phyloP scores from a whole-genome alignment of 495 filamentous ascomycete genomes.

The Penicillium herquei region DNA sequence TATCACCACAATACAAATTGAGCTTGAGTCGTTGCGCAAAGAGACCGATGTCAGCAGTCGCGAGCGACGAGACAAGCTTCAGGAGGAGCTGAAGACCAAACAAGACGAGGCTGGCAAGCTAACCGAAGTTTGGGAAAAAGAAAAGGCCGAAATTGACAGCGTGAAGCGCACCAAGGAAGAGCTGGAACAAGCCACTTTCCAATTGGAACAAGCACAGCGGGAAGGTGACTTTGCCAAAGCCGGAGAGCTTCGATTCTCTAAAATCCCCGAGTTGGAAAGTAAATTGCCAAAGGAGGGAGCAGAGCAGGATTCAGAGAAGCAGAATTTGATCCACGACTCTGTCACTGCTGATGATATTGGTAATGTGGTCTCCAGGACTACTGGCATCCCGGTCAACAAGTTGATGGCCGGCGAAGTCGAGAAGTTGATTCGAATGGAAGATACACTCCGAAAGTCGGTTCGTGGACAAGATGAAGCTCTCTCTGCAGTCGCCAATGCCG shows the following conservation, averaged over 20 bases:
- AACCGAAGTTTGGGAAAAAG: constrained; percentile 84
- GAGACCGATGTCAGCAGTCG: constrained; percentile 86
- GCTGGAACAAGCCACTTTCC: constrained; percentile 77
- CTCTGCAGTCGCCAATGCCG: constrained; percentile 85
- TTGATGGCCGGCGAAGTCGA: constrained; percentile 90
- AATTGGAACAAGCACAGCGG: constrained; percentile 84
- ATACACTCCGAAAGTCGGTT: constrained; percentile 77
- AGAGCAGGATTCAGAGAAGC: constrained; percentile 39
- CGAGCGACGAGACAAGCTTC: constrained; percentile 84
- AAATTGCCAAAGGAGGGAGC: constrained; percentile 75
- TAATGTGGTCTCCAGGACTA: constrained; percentile 82
- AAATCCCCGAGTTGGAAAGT: constrained; percentile 75
- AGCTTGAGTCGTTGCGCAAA: constrained; percentile 91
- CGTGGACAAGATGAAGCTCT: constrained; percentile 94
- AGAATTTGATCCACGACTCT: constrained; percentile 80
- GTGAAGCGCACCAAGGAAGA: constrained; percentile 85
- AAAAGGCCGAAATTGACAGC: constrained; percentile 75
- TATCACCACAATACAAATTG: constrained; percentile 97
- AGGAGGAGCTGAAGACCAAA: constrained; percentile 68
- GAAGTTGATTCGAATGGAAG: constrained; percentile 93
- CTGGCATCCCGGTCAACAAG: constrained; percentile 88
- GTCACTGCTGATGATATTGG: constrained; percentile 94
- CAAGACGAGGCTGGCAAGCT: constrained; percentile 66
- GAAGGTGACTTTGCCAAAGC: constrained; percentile 89
- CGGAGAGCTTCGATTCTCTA: constrained; percentile 81